Percentiles rank a stretch among this genome's conserved stretches.
Conservation (phyloP, 441 rosid species). For the Jatropha multifida region DNA sequence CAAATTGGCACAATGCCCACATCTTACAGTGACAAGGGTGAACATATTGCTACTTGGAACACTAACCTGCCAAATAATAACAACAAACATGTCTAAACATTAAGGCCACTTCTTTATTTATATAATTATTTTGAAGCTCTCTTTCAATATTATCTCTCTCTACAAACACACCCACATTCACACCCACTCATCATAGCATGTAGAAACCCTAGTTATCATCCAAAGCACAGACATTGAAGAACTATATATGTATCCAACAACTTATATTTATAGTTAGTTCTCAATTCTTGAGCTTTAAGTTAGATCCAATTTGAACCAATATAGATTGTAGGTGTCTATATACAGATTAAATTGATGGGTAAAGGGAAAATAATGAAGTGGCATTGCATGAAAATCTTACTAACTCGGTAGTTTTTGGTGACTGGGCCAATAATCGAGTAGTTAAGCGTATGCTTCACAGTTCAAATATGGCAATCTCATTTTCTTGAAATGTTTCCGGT, state of each 20-base stretch:
- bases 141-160: background rate
- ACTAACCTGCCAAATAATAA: slow-evolving; percentile 56
- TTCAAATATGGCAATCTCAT: too few species aligned
- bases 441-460: too few species aligned
- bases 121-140: background rate
- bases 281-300: background rate
- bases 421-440: too few species aligned
- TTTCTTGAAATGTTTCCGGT: too few species aligned
- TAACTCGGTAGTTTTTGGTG: background rate
- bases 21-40: slow-evolving; percentile 84
- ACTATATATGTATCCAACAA: background rate
- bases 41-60: slow-evolving; percentile 73
- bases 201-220: background rate
- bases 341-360: background rate
- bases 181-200: background rate
- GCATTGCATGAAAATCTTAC: background rate
- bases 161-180: background rate
- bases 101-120: background rate
- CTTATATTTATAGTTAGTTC: background rate
- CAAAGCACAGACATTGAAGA: background rate
- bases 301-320: background rate
- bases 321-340: too few species aligned
- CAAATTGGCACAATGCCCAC: slow-evolving; percentile 92
- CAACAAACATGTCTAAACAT: background rate
- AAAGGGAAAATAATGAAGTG: background rate